A percentile compares a stretch with the other conserved stretches of the same genome.
These are phyloP conservation scores for Oidiodendron maius DNA, from an alignment of 495 filamentous ascomycete genomes.

Conservation along the genomic window DNA sequence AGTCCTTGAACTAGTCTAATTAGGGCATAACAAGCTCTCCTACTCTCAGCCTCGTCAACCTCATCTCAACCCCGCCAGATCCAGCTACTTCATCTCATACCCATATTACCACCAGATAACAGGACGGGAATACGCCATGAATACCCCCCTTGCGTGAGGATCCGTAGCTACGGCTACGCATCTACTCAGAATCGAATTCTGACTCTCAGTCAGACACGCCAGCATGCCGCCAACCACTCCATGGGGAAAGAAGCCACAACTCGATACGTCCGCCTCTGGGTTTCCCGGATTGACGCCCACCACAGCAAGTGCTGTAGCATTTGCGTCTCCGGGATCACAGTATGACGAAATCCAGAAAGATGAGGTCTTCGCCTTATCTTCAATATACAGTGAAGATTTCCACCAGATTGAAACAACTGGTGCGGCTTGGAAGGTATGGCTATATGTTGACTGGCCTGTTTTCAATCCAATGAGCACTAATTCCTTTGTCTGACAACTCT, in stretches of 20 bases:
- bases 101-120: background rate
- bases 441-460: too few species aligned
- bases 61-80: too few species aligned
- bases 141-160: constrained; percentile 12
- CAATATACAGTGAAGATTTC: constrained; percentile 93
- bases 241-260: constrained; percentile 25
- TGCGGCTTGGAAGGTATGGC: constrained; percentile 82
- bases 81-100: too few species aligned
- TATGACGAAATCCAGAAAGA: constrained; percentile 82
- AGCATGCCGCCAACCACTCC: constrained; percentile 21
- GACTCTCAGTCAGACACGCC: constrained; percentile 9
- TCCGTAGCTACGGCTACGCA: constrained; percentile 18
- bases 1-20: background rate
- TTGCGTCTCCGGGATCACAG: constrained; percentile 41
- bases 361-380: constrained; percentile 78
- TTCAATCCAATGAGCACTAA: background rate
- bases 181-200: constrained; percentile 4
- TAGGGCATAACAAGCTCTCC: too few species aligned
- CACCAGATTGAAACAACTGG: constrained; percentile 59
- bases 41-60: background rate
- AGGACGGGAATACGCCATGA: constrained; percentile 3
- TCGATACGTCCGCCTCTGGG: constrained; percentile 16
- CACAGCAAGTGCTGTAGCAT: constrained; percentile 13
- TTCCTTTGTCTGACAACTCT: background rate
- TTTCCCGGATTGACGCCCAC: constrained; percentile 32